Conservation (phyloP, 495 filamentous ascomycete species). For the Neurospora sp. region DNA sequence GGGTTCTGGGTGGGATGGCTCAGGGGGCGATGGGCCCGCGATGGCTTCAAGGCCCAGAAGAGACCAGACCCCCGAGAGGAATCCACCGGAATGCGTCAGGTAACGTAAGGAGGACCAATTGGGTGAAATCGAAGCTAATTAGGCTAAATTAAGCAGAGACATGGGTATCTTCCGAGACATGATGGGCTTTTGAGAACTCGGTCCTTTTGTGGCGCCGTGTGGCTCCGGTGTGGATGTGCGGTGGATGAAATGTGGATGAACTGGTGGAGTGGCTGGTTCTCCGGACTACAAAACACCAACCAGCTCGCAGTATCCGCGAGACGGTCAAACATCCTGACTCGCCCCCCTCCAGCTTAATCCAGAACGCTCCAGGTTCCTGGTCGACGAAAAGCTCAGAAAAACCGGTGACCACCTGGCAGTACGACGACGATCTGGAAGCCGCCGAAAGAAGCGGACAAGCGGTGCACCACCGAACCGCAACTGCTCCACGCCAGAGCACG, state of each 20-base stretch:
- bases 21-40: neutral
- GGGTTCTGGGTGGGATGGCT: neutral
- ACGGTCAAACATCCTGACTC: neutral
- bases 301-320: neutral
- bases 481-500: neutral
- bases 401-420: neutral
- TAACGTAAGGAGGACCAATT: neutral
- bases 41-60: neutral
- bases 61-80: neutral
- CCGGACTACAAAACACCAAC: neutral
- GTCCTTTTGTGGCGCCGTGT: neutral
- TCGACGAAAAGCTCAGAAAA: neutral
- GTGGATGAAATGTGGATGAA: conserved; percentile 12
- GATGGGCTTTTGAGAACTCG: neutral
- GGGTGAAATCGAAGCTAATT: neutral
- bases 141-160: neutral
- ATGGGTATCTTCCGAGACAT: neutral
- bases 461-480: neutral
- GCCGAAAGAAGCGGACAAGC: neutral
- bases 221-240: conserved; percentile 6
- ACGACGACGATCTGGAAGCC: neutral
- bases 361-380: neutral
- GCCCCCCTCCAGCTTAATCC: neutral
- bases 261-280: conserved; percentile 2
- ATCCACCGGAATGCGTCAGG: neutral